These are phyloP conservation scores for Pontederia crassipes DNA, from an alignment of 176 grass and related monocot species.

Conservation along the genomic window DNA sequence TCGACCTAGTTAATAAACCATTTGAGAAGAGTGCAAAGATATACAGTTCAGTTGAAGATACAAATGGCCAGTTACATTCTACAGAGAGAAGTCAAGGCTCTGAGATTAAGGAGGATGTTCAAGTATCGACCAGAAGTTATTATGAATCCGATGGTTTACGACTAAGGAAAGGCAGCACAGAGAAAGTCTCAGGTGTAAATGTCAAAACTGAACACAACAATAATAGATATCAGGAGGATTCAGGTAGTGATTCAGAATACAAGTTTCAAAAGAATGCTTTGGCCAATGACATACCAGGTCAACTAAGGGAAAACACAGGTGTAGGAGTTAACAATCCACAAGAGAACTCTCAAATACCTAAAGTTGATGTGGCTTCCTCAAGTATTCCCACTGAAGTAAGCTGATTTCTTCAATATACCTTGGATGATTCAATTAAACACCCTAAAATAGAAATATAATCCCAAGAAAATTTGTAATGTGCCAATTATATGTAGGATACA, in stretches of 20 bases:
- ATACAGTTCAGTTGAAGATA: constrained; percentile 34
- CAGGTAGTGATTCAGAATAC: constrained; percentile 56
- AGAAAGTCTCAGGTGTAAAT: constrained; percentile 11
- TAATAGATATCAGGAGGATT: constrained; percentile 41
- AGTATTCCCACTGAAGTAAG: constrained; percentile 52
- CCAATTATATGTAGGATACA: no score
- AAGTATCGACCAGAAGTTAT: constrained; percentile 23
- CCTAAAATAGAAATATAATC: no score
- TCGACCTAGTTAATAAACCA: constrained; percentile 57
- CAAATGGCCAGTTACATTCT: constrained; percentile 32
- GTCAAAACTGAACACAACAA: constrained; percentile 15
- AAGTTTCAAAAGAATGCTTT: constrained; percentile 38
- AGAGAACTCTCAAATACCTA: constrained; percentile 36
- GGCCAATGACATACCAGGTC: constrained; percentile 36
- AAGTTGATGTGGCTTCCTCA: constrained; percentile 35
- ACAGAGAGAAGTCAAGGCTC: constrained; percentile 19
- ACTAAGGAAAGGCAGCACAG: constrained; percentile 43
- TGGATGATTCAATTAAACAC: no score
- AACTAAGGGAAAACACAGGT: constrained; percentile 33
- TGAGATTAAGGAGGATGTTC: constrained; percentile 25
- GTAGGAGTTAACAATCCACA: constrained; percentile 32
- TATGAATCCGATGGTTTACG: constrained; percentile 42
- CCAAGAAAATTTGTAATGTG: no score
- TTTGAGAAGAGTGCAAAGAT: constrained; percentile 40
- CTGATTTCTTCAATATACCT: constrained; percentile 15